phyloP scores from a whole-genome alignment of 495 filamentous ascomycete genomes.

The Articulospora tetracladia region DNA sequence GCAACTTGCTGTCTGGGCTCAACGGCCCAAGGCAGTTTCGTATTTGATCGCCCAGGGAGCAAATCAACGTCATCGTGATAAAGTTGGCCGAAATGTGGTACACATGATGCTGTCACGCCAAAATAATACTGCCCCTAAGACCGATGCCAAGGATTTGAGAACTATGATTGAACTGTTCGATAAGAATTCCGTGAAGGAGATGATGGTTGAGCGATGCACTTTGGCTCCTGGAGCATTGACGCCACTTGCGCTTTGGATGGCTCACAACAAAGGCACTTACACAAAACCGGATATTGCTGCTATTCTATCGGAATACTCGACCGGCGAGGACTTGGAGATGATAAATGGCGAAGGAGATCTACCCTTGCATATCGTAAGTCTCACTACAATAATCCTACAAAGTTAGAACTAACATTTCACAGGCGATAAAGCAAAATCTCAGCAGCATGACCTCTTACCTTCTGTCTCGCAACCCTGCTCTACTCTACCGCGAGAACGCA shows the following conservation, averaged over 20 bases:
- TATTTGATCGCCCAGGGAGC: constrained; percentile 61
- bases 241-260: constrained; percentile 35
- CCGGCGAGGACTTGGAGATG: constrained; percentile 51
- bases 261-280: constrained; percentile 28
- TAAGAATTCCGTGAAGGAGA: constrained; percentile 25
- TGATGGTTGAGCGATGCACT: constrained; percentile 44
- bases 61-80: constrained; percentile 41
- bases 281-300: constrained; percentile 26
- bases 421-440: constrained; percentile 35
- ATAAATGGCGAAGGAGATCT: constrained; percentile 67
- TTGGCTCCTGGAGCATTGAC: constrained; percentile 41
- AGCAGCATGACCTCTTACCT: constrained; percentile 40
- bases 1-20: constrained; percentile 48
- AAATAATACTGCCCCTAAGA: background rate
- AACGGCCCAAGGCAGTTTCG: constrained; percentile 48
- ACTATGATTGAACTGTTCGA: constrained; percentile 19
- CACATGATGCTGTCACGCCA: constrained; percentile 11
- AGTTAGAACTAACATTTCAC: background rate
- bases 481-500: constrained; percentile 65
- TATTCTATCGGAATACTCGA: constrained; percentile 47
- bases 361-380: constrained; percentile 45
- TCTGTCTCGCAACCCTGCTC: constrained; percentile 49
- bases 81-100: constrained; percentile 15
- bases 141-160: constrained; percentile 4
- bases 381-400: background rate